Conservation (phyloP, 129 eudicot genomes). For the Artemisia argyi region DNA sequence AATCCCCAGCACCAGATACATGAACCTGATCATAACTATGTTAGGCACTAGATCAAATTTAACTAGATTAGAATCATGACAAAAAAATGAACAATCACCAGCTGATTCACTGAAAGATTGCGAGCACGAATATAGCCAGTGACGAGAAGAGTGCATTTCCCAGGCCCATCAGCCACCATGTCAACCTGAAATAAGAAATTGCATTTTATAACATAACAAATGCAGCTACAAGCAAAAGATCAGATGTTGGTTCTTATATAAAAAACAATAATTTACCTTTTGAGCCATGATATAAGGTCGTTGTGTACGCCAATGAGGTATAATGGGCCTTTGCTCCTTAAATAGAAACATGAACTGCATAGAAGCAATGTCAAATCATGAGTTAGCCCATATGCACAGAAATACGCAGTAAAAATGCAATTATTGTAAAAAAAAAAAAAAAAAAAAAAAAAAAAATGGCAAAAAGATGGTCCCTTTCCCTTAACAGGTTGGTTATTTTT, state of each 20-base stretch:
- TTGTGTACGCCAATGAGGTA: slow-evolving; percentile 91
- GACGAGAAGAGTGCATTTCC: slow-evolving; percentile 65
- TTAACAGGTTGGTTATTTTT: no score
- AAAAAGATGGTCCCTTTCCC: no score
- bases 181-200: slow-evolving; percentile 50
- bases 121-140: slow-evolving; percentile 91
- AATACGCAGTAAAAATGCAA: not conserved
- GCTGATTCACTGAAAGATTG: slow-evolving; percentile 82
- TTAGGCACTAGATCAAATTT: slow-evolving; percentile 22
- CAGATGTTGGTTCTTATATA: not conserved
- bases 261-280: slow-evolving; percentile 44
- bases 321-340: slow-evolving; percentile 72
- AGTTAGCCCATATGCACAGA: slow-evolving; percentile 11
- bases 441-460: no score
- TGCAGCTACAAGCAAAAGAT: not conserved
- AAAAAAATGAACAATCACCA: slow-evolving; percentile 43
- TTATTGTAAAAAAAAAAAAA: no score
- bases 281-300: slow-evolving; percentile 84
- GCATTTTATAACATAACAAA: not conserved
- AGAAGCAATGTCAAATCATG: slow-evolving; percentile 13
- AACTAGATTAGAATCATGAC: not conserved
- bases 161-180: slow-evolving; percentile 49
- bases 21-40: slow-evolving; percentile 66
- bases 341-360: slow-evolving; percentile 76
- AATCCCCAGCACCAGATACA: slow-evolving; percentile 96